Conservation (phyloP, 2,329 filamentous ascomycete genomes). For the Phaeomoniella chlamydospora region DNA sequence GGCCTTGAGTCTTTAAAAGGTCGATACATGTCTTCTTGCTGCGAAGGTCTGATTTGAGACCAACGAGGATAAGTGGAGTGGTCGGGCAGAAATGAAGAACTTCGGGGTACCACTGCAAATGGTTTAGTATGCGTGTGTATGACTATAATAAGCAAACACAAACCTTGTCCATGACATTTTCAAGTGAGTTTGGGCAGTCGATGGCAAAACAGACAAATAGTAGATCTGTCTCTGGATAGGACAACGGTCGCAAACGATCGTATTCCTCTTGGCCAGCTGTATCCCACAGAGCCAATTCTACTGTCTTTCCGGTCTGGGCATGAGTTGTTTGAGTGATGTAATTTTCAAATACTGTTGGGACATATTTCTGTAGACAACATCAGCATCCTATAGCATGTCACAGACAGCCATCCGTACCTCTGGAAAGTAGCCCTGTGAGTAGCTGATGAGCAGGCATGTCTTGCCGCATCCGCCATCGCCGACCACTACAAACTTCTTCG, state of each 20-base stretch:
- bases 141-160: constrained; percentile 11
- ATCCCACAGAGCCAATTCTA: constrained; percentile 96
- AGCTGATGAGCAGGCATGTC: constrained; percentile 96
- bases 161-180: constrained; percentile 99
- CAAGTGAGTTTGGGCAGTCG: constrained; percentile 92
- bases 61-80: constrained; percentile 87
- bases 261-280: constrained; percentile 98
- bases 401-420: constrained; percentile 49
- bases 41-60: constrained; percentile 92
- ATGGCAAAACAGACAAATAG: constrained; percentile 99
- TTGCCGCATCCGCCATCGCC: constrained; percentile 97
- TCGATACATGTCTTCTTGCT: constrained; percentile 95
- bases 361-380: constrained; percentile 69
- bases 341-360: constrained; percentile 97
- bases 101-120: constrained; percentile 84
- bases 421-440: constrained; percentile 96
- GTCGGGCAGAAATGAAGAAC: constrained; percentile 98
- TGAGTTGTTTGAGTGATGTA: constrained; percentile 97
- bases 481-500: constrained; percentile 98
- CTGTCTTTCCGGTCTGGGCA: constrained; percentile 74
- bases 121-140: constrained; percentile 5
- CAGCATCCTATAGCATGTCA: not conserved
- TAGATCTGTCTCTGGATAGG: constrained; percentile 94
- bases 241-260: constrained; percentile 84
- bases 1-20: constrained; percentile 92